Base-by-base conservation (phyloP, 2,329 filamentous ascomycete genomes). In the Fusarium sp. region DNA sequence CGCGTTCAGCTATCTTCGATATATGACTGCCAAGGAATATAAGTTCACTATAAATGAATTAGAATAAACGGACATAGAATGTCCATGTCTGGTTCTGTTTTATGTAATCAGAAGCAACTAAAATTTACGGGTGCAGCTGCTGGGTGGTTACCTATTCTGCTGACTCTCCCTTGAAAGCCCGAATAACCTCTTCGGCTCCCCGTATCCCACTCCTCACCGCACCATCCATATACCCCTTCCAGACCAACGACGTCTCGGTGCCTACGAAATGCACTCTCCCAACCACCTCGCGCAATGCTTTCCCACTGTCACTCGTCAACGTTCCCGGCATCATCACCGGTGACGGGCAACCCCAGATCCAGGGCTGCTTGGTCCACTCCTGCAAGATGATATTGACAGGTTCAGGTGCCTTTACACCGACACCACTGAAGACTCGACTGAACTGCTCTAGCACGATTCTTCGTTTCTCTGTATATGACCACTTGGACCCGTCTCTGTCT, bases 151-250 rank as follows among this genome's bases (percentile, higher is more conserved):
- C n/a, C 41, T 58, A 66, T 24, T 26, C n/a, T n/a, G 26, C 22
- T 6, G 20, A 26, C 39, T 65, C 67, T 26, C 51, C 39, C 54
- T 54, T 9, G 18, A 69, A 53, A 30, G 54, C 75, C 15, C 50
- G 36, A 54, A 75, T 56, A 33, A 73, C 69, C 47, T 76, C 74
- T 12, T 60, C 13, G 24, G 64, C 73, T 33, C 69, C 74, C 42
- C 71, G 63, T 42, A 61, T 44, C 18, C 77, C 75, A 31, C 78
- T 69, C 18, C 69, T 60, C 22, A 75, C 55, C 38, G 72, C 73
- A 5, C 78, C 77, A 26, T 79, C 77, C 67, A 79, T 58, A 41
- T 79, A 79, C 6, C 77, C 76, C 58, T 77, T 78, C 75, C 75
- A 79, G 10, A 71, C 68, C 33, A 68, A 47, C 1, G 72, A 69